phyloP scores from a whole-genome alignment of 2,329 filamentous ascomycete genomes.

The Pseudogymnoascus sp. region DNA sequence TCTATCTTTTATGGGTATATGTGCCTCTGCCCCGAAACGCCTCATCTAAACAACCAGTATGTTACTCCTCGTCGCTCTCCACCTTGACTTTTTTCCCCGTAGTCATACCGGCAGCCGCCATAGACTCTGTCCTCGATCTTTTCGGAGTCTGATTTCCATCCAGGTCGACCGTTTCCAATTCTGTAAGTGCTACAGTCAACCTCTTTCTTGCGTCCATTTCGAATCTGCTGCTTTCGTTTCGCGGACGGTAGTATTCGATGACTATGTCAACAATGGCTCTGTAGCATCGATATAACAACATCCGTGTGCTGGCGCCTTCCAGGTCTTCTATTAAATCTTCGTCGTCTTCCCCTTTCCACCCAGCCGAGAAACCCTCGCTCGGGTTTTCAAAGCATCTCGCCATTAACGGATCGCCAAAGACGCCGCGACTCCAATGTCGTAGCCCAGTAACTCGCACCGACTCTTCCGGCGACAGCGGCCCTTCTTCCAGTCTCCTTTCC shows the following conservation, averaged over 20 bases:
- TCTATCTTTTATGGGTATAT: constrained; percentile 9
- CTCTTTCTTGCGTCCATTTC: constrained; percentile 47
- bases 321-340: constrained; percentile 35
- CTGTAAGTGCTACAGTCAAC: constrained; percentile 39
- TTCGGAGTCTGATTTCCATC: constrained; percentile 18
- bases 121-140: constrained; percentile 18
- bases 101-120: constrained; percentile 10
- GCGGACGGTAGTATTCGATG: constrained; percentile 46
- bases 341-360: constrained; percentile 29
- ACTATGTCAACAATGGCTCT: constrained; percentile 46
- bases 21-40: constrained; percentile 16
- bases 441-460: constrained; percentile 40
- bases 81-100: constrained; percentile 20
- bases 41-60: constrained; percentile 12
- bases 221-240: constrained; percentile 37
- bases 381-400: constrained; percentile 40
- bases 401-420: constrained; percentile 54
- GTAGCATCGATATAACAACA: constrained; percentile 51
- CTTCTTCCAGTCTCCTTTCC: constrained; percentile 14
- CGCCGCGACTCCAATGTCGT: constrained; percentile 49
- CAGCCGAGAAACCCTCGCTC: constrained; percentile 38
- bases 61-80: constrained; percentile 11
- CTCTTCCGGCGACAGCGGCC: constrained; percentile 10
- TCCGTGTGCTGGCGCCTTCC: constrained; percentile 36
- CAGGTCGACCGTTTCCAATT: constrained; percentile 33